Conservation (phyloP, 768 basidiomycete species). For the Rhizopogon vulgaris region DNA sequence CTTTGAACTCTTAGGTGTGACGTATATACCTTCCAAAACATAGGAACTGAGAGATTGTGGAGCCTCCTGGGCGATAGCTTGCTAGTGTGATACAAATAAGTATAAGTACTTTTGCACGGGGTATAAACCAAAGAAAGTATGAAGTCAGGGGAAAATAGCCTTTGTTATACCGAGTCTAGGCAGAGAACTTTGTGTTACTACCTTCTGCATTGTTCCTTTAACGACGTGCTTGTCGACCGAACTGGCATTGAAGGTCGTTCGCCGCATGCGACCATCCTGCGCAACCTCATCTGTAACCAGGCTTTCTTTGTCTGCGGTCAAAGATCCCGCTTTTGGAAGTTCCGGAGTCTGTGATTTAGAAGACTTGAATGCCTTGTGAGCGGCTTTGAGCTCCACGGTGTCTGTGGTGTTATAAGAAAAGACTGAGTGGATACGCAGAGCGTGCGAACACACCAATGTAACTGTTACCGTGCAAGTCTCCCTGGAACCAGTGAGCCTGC, state of each 20-base stretch:
- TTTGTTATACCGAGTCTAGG: conserved; percentile 11
- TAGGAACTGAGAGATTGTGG: neutral
- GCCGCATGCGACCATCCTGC: conserved; percentile 36
- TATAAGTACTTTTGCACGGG: conserved; percentile 11
- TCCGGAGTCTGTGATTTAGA: conserved; percentile 16
- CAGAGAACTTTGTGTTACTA: conserved; percentile 28
- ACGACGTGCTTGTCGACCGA: conserved; percentile 44
- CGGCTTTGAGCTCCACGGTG: conserved; percentile 15
- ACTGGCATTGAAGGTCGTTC: conserved; percentile 30
- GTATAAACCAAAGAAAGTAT: neutral
- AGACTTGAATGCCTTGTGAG: conserved; percentile 10
- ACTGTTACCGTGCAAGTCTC: conserved; percentile 49
- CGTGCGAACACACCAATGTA: conserved; percentile 38
- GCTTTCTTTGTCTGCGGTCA: conserved; percentile 32
- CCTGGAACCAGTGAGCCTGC: conserved; percentile 58
- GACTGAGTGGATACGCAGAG: conserved; percentile 1
- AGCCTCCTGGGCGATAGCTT: neutral
- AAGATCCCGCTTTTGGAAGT: conserved; percentile 15
- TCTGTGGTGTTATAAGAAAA: conserved; percentile 11
- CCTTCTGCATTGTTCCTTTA: conserved; percentile 51
- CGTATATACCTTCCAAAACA: conserved; percentile 6
- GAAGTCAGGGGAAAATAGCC: conserved; percentile 1
- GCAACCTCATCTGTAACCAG: conserved; percentile 30
- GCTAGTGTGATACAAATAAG: conserved; percentile 7
- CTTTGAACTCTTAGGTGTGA: conserved; percentile 4